A percentile compares a stretch with the other conserved stretches of the same genome.
Evolutionary conservation across 345 rosid genomes (phyloP).

Genomic region (Bruguiera parviflora): DNA sequence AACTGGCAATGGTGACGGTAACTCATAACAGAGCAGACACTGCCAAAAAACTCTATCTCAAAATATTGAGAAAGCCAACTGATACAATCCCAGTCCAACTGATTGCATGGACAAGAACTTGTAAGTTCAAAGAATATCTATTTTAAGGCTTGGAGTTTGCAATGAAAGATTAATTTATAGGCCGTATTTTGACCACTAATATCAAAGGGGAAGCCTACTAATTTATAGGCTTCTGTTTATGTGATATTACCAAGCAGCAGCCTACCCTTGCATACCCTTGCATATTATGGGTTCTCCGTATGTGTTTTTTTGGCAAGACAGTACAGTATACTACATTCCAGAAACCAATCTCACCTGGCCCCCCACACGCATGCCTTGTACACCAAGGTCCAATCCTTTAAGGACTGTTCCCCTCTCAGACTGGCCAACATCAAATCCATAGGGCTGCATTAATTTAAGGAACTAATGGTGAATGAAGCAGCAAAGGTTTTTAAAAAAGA

Average conservation of each 20-base stretch:
- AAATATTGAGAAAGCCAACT: neutral
- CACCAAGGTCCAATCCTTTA: constrained; percentile 94
- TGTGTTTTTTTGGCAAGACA: neutral
- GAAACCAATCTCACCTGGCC: constrained; percentile 63
- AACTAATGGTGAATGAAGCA: neutral
- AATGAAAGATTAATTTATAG: neutral
- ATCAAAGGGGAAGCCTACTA: too few species aligned
- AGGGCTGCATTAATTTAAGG: constrained; percentile 57
- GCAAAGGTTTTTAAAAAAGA: neutral
- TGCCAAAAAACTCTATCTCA: neutral
- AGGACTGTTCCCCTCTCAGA: constrained; percentile 82
- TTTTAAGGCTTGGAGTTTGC: neutral
- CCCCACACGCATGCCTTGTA: constrained; percentile 89
- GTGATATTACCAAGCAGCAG: neutral
- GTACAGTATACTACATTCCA: neutral
- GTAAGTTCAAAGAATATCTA: neutral
- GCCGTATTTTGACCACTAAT: too few species aligned
- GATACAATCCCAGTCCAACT: neutral
- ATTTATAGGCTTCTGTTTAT: too few species aligned
- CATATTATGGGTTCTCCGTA: neutral
- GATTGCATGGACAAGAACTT: neutral
- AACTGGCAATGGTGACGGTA: neutral
- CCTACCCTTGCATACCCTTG: neutral
- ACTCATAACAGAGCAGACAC: neutral
- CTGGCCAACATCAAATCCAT: constrained; percentile 92